Base-by-base conservation (phyloP, 768 basidiomycete species). In the Lactarius hatsudake region DNA sequence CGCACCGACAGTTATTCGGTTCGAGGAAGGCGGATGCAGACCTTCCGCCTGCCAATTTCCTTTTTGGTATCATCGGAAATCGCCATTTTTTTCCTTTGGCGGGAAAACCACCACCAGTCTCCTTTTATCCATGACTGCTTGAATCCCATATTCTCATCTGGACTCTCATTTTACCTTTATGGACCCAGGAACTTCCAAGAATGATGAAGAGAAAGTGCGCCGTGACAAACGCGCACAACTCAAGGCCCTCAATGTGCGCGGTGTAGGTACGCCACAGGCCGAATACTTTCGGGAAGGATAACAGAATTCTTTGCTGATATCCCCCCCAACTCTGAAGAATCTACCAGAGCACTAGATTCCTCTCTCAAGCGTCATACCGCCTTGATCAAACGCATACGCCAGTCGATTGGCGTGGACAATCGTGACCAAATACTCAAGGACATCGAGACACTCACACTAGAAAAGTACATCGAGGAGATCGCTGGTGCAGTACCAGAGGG, bases 401-500 rank as follows among this genome's bases (percentile, higher is more conserved):
- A 90, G 74, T 92, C 93, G 20, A 82, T 98, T 73, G 91, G 89
- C 18, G 75, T 82, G 45, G 93, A 94, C 72, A 89, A 93, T 75
- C 85, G 83, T 57, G 93, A 95, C 72, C 89, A 93, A 73, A 87
- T 96, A 67, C 79, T 97, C 71, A 98, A 95, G 77, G 97, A 99
- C 73, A 87, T 97, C 70, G 90, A 95, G 69, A 83, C 90, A 0
- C 83, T 99, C 63, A 88, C 93, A 2, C 81, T 99, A 64, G 94
- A 94, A 79, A 98, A 97, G 78, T 98, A 99, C 75, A 83, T 96
- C 58, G 96, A 97, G 74, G 97, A 99, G 78, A 89, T 98, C 69
- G 92, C 90, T 1, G 86, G 87, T 13, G 96, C 95, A 8, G 82
- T 89, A 1, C 79, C 93, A 2, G 97, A 99, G 74, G 97, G 97